phyloP scores from a whole-genome alignment of 2,329 filamentous ascomycete species.

The Colletotrichum tabaci region DNA sequence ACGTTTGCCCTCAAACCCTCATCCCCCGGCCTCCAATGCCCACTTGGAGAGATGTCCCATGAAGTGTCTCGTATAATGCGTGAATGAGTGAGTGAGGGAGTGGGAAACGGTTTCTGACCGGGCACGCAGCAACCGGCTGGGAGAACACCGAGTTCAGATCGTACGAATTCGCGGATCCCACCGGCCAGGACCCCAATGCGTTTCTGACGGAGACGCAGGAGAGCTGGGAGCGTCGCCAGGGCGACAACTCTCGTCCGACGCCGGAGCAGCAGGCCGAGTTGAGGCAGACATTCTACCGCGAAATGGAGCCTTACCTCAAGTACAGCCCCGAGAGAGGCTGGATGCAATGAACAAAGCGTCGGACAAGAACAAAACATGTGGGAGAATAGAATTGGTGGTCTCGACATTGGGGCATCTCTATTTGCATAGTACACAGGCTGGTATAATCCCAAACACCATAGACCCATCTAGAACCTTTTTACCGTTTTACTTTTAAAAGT shows the following conservation, averaged over 20 bases:
- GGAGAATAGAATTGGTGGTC: constrained; percentile 31
- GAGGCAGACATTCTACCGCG: constrained; percentile 54
- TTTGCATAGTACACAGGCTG: constrained; percentile 44
- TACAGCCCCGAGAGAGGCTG: constrained; percentile 34
- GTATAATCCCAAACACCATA: constrained; percentile 43
- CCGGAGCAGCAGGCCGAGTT: constrained; percentile 63
- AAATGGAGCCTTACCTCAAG: constrained; percentile 58
- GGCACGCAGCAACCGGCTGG: constrained; percentile 77
- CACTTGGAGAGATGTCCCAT: neutral
- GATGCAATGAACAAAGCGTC: constrained; percentile 35
- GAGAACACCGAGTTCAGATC: constrained; percentile 80
- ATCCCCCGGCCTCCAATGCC: neutral
- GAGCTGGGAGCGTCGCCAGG: constrained; percentile 63
- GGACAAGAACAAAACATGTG: neutral
- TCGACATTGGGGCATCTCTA: constrained; percentile 41
- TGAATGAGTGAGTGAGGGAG: neutral
- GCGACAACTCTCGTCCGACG: constrained; percentile 57
- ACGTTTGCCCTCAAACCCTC: constrained; percentile 44
- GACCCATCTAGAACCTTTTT: constrained; percentile 39
- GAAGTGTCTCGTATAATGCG: neutral
- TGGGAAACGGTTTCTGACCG: constrained; percentile 4
- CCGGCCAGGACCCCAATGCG: constrained; percentile 64
- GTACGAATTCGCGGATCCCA: constrained; percentile 73
- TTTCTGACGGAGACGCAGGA: constrained; percentile 63
- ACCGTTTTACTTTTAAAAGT: constrained; percentile 74